A percentile compares a stretch with the other conserved stretches of the same genome.
These are phyloP conservation scores for Mycena vitilis DNA, from an alignment of 768 basidiomycete species.

Conservation along the genomic window DNA sequence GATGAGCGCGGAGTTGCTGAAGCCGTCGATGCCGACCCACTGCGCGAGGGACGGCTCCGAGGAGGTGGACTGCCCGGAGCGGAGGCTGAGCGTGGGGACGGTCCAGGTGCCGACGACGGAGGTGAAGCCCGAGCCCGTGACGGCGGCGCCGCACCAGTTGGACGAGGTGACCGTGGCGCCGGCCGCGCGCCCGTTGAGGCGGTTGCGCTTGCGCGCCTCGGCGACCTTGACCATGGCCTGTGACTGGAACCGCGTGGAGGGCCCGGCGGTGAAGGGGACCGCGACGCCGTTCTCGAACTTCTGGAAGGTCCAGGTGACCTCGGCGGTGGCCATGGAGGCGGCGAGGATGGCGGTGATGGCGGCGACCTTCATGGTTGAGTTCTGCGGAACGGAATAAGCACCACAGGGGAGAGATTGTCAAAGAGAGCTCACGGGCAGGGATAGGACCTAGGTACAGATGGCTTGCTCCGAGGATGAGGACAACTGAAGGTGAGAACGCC, in stretches of 20 bases:
- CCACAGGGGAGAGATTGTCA: neutral
- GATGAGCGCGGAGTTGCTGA: constrained; percentile 27
- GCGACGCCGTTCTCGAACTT: constrained; percentile 28
- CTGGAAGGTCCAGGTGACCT: constrained; percentile 31
- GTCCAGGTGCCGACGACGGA: constrained; percentile 32
- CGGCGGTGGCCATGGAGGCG: constrained; percentile 25
- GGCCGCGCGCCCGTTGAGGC: constrained; percentile 21
- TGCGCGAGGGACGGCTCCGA: constrained; percentile 16
- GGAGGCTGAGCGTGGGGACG: constrained; percentile 25
- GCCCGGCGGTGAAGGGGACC: constrained; percentile 23
- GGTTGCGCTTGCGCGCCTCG: constrained; percentile 29
- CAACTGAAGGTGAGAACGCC: constrained; percentile 1
- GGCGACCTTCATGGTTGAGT: constrained; percentile 28
- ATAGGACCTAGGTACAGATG: neutral
- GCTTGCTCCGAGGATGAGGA: constrained; percentile 15
- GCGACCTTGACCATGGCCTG: constrained; percentile 27
- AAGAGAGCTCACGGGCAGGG: constrained; percentile 8
- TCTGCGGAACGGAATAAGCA: constrained; percentile 4
- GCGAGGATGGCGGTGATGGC: constrained; percentile 23
- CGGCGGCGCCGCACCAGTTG: constrained; percentile 32
- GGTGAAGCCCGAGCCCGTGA: constrained; percentile 27
- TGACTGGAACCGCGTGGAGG: constrained; percentile 27
- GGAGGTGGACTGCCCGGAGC: constrained; percentile 21
- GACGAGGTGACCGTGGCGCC: constrained; percentile 26
- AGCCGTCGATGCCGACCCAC: constrained; percentile 31